Conservation (phyloP, 164 flowering plant genomes). For the Amborella trichopoda region DNA sequence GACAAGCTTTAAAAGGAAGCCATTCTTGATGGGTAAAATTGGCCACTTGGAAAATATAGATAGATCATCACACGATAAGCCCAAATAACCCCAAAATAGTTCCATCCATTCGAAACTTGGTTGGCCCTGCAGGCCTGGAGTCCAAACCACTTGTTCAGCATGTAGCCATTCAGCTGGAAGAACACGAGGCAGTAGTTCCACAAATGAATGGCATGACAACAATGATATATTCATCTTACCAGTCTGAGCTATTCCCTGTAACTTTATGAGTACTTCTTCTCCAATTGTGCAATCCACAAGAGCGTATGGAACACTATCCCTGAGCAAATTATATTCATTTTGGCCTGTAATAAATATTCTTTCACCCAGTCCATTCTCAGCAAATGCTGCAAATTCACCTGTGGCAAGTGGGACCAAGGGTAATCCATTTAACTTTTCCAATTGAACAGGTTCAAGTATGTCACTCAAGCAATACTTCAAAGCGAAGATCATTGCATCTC, state of each 20-base stretch:
- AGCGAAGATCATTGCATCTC: slow-evolving; percentile 50
- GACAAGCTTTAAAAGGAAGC: slow-evolving; percentile 51
- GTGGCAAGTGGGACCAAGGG: slow-evolving; percentile 81
- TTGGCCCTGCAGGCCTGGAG: slow-evolving; percentile 64
- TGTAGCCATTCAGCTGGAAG: slow-evolving; percentile 78
- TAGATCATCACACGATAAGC: slow-evolving; percentile 64
- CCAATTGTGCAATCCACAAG: slow-evolving; percentile 57
- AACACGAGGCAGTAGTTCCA: slow-evolving; percentile 50
- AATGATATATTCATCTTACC: slow-evolving; percentile 53
- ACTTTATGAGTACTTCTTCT: slow-evolving; percentile 42
- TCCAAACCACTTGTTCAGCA: slow-evolving; percentile 61
- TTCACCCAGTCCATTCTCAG: slow-evolving; percentile 49
- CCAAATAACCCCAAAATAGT: slow-evolving; percentile 68
- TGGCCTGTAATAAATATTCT: slow-evolving; percentile 54
- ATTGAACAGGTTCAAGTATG: slow-evolving; percentile 23
- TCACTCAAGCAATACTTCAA: slow-evolving; percentile 90
- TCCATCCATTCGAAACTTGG: slow-evolving; percentile 80
- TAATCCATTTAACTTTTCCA: slow-evolving; percentile 50
- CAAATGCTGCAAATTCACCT: slow-evolving; percentile 62
- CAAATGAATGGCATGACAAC: slow-evolving; percentile 61
- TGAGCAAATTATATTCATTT: slow-evolving; percentile 75
- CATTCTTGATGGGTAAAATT: slow-evolving; percentile 59
- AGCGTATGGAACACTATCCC: slow-evolving; percentile 57
- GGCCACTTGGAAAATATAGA: slow-evolving; percentile 81
- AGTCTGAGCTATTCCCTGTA: slow-evolving; percentile 48